Base-by-base conservation (phyloP, 805 yeast species). In the Cyberlindnera bimundalis region DNA sequence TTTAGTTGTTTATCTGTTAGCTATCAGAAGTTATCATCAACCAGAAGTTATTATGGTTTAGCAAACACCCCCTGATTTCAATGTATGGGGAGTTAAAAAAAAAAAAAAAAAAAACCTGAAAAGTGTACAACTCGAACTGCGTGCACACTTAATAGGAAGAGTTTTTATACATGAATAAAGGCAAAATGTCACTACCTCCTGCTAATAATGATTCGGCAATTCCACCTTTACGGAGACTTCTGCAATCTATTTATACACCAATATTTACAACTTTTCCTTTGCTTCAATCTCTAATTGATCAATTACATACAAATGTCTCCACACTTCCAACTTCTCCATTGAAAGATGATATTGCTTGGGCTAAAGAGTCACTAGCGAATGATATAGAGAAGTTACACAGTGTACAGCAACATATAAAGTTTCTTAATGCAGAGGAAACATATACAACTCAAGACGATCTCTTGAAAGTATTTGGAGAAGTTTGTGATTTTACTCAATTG, bases 391-490 rank as follows among this genome's bases (percentile, higher is more conserved):
- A 48, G 27, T 28, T 52, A 14, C 13, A 29, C 9, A 43, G 37
- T 14, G 14, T 50, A 4, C 37, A 46, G 13, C 29, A 40, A 3
- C 56, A 52, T 29, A 34, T 50, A 17, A 25, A 39, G 29, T 48
- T 50, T 39, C 19, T 52, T 16, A 42, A 34, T 15, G 54, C 54
- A 1, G 46, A 50, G 21, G 56, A 52, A 19, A 52, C 56, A 9
- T 30, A 37, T n/a, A 50, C 53, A 1, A 46, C 48, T 2, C 44
- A 46, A 26, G 43, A 39, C 9, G 56, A 52, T 26, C 33, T 52
- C 13, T 16, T 52, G 6, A 29, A 33, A 8, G 49, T 45, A 17
- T 50, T 52, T 34, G 37, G 40, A 5, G 54, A 52, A 31, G 39
- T 52, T 7, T 30, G 35, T 15, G 52, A 42, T 13, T 52, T 52